phyloP scores from a whole-genome alignment of 352 stramenopile species.

The Globisporangium cystogenes region DNA sequence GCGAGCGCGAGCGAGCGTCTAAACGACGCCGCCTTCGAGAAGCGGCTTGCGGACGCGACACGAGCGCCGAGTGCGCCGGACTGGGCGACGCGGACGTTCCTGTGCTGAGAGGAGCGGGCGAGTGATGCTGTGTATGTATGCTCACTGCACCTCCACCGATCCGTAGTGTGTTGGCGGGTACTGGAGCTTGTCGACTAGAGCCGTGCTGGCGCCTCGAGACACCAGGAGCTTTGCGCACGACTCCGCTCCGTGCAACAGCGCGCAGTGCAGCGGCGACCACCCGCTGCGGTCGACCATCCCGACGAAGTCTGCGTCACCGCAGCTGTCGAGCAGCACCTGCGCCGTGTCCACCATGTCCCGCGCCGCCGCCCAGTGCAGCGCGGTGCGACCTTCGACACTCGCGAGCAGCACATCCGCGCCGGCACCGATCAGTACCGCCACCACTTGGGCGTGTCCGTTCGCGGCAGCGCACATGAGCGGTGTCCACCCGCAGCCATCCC shows the following conservation, averaged over 20 bases:
- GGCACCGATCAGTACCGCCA: constrained; percentile 29
- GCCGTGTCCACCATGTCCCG: constrained; percentile 37
- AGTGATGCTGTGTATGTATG: too few species aligned
- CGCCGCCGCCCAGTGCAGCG: constrained; percentile 58
- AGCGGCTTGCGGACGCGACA: neutral
- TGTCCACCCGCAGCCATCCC: constrained; percentile 47
- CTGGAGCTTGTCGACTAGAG: constrained; percentile 31
- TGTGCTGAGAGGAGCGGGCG: neutral
- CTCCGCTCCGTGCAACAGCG: constrained; percentile 38
- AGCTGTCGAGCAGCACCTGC: constrained; percentile 23
- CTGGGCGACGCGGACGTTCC: neutral
- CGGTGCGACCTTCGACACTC: constrained; percentile 44
- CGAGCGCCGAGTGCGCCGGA: neutral
- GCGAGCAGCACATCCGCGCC: constrained; percentile 28
- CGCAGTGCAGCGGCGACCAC: constrained; percentile 63
- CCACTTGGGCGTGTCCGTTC: constrained; percentile 42
- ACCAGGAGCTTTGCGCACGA: constrained; percentile 26
- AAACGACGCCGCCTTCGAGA: neutral
- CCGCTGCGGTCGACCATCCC: constrained; percentile 28
- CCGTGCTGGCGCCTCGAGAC: constrained; percentile 23
- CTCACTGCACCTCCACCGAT: neutral
- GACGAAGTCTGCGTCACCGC: constrained; percentile 18
- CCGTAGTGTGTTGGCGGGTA: constrained; percentile 14
- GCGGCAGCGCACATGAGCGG: constrained; percentile 50
- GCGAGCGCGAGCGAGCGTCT: neutral